Evolutionary conservation across 345 rosid genomes (phyloP).

Genomic region (Camelina laxa): DNA sequence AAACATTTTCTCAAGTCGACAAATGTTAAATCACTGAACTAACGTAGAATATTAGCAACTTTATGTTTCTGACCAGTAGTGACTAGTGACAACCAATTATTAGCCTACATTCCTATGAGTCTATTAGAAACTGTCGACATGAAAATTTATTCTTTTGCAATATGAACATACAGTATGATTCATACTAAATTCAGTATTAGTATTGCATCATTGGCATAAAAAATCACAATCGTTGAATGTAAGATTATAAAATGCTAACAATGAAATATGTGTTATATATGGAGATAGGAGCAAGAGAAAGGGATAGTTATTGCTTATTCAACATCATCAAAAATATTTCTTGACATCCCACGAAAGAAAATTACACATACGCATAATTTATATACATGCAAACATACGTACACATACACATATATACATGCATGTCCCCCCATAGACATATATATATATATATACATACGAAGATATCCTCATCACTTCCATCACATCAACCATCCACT

Average conservation of each 20-base stretch:
- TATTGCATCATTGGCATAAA: neutral
- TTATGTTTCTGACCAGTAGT: slow-evolving; percentile 24
- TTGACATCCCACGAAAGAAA: neutral
- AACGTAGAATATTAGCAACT: slow-evolving; percentile 23
- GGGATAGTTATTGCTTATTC: neutral
- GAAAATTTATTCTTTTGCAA: neutral
- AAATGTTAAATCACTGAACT: slow-evolving; percentile 2
- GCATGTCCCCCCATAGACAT: neutral
- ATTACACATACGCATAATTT: slow-evolving; percentile 18
- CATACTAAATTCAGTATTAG: neutral
- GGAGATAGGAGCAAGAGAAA: neutral
- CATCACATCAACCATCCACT: slow-evolving; percentile 26
- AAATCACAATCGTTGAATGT: neutral
- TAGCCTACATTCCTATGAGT: slow-evolving; percentile 26
- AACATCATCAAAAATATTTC: neutral
- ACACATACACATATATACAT: neutral
- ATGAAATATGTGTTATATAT: neutral
- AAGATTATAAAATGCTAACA: no score
- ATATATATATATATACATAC: slow-evolving; percentile 2
- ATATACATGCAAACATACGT: neutral
- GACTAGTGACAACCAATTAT: slow-evolving; percentile 28
- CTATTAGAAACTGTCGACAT: slow-evolving; percentile 31
- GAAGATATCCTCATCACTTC: slow-evolving; percentile 19
- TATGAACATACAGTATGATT: no score
- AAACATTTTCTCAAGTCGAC: slow-evolving; percentile 27